Evolutionary conservation across 1,139 yeast genomes (phyloP).

Genomic region (Protomyces inouyei): DNA sequence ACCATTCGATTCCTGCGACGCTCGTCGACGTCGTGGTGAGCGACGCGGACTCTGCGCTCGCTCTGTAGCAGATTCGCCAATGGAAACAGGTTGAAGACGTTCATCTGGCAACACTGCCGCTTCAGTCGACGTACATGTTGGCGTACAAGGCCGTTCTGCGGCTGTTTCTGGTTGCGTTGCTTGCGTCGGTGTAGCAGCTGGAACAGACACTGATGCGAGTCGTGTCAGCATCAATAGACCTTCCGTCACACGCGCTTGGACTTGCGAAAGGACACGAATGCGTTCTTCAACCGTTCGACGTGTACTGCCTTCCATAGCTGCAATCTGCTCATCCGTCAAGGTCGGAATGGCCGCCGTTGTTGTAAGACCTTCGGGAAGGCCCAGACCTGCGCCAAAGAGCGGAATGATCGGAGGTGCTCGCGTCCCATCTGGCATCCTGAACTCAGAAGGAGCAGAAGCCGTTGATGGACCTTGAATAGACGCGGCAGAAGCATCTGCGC

Average conservation of each 20-base stretch:
- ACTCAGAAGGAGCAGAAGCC: not conserved
- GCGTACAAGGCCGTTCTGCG: not conserved
- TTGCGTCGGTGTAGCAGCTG: not conserved
- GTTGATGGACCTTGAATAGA: not conserved
- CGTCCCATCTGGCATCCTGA: slow-evolving; percentile 1
- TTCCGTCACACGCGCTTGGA: slow-evolving; percentile 15
- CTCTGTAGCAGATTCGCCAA: not conserved
- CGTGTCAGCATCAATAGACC: slow-evolving; percentile 12
- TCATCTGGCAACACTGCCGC: not conserved
- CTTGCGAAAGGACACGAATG: slow-evolving; percentile 1
- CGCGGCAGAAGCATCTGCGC: not conserved
- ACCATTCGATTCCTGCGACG: not conserved
- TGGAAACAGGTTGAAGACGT: not conserved
- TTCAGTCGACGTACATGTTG: not conserved
- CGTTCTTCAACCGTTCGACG: slow-evolving; percentile 20
- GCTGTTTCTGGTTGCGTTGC: not conserved
- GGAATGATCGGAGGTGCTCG: slow-evolving; percentile 15
- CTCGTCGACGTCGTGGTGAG: not conserved
- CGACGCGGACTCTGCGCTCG: not conserved
- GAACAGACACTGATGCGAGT: slow-evolving; percentile 1
- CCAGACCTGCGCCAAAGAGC: not conserved
- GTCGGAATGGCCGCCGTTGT: not conserved
- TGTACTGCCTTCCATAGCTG: slow-evolving; percentile 16
- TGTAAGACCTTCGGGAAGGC: not conserved
- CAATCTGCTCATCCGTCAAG: slow-evolving; percentile 17